A percentile compares a stretch with the other conserved stretches of the same genome.
These are phyloP conservation scores for Eremomyces bilateralis DNA, from an alignment of 495 filamentous ascomycete species.

Conservation along the genomic window DNA sequence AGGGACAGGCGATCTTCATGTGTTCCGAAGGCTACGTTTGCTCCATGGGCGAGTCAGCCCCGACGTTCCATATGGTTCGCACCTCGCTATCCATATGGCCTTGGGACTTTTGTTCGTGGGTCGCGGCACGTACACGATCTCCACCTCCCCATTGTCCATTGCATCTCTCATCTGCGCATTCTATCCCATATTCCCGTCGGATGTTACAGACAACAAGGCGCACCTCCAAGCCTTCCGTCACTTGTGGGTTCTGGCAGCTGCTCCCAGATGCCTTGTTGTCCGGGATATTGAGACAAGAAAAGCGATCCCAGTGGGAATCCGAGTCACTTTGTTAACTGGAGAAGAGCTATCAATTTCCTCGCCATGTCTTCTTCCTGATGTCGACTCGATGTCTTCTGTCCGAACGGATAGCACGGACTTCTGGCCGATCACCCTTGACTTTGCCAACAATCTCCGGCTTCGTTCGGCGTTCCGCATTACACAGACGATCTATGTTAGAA, in stretches of 20 bases:
- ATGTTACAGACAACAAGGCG: slow-evolving; percentile 76
- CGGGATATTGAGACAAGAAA: slow-evolving; percentile 66
- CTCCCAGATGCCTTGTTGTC: slow-evolving; percentile 67
- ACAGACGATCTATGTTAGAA: slow-evolving; percentile 61
- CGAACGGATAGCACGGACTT: slow-evolving; percentile 48
- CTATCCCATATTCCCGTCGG: slow-evolving; percentile 77
- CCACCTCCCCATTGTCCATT: slow-evolving; percentile 69
- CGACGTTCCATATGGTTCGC: slow-evolving; percentile 77
- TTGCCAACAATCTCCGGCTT: slow-evolving; percentile 39
- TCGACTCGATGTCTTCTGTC: slow-evolving; percentile 43
- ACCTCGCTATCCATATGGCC: slow-evolving; percentile 80
- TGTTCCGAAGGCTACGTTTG: slow-evolving; percentile 74
- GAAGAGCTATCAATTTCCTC: slow-evolving; percentile 10
- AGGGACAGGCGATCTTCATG: slow-evolving; percentile 68
- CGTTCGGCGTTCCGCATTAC: slow-evolving; percentile 48
- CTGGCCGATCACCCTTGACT: slow-evolving; percentile 71
- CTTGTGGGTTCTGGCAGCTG: slow-evolving; percentile 87
- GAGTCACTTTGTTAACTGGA: slow-evolving; percentile 29
- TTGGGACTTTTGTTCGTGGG: slow-evolving; percentile 82
- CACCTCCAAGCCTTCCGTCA: slow-evolving; percentile 95
- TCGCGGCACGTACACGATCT: slow-evolving; percentile 76
- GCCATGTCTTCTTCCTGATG: slow-evolving; percentile 74
- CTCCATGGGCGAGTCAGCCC: slow-evolving; percentile 73
- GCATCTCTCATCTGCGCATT: slow-evolving; percentile 77
- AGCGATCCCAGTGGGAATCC: slow-evolving; percentile 53